Percentiles rank a stretch among this genome's conserved stretches.
These are phyloP conservation scores for Hordeum marinum DNA, from an alignment of 176 grass and related monocot species.

Conservation along the genomic window DNA sequence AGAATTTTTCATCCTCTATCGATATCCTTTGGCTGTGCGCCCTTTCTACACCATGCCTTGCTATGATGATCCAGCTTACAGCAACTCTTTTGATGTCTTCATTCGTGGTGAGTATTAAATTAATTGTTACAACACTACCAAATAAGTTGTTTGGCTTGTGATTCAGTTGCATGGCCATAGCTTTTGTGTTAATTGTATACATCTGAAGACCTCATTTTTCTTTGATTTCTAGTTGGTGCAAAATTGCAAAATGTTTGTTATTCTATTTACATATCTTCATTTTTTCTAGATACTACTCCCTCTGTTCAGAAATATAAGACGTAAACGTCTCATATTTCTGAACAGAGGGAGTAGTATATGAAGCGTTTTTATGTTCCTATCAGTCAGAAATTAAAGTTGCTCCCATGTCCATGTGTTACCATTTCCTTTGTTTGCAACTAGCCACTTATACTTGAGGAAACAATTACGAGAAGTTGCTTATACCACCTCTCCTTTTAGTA, in stretches of 20 bases:
- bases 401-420: neutral
- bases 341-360: no score
- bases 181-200: neutral
- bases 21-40: conserved; percentile 85
- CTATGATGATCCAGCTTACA: conserved; percentile 68
- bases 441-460: neutral
- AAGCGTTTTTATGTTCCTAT: neutral
- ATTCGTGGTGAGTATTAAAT: conserved; percentile 64
- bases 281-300: neutral
- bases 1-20: conserved; percentile 85
- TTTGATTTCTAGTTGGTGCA: neutral
- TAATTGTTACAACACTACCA: neutral
- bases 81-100: conserved; percentile 96
- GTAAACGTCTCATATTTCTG: no score
- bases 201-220: neutral
- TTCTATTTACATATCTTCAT: neutral
- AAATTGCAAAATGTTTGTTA: neutral
- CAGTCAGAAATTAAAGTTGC: neutral
- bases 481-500: neutral
- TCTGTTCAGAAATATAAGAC: no score
- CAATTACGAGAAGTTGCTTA: neutral
- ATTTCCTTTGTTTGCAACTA: neutral
- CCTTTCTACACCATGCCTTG: conserved; percentile 99
- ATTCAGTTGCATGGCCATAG: neutral
- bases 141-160: neutral